A percentile compares a stretch with the other conserved stretches of the same genome.
Conservation (phyloP, 257 asterid species). For the Scutellaria galericulata region DNA sequence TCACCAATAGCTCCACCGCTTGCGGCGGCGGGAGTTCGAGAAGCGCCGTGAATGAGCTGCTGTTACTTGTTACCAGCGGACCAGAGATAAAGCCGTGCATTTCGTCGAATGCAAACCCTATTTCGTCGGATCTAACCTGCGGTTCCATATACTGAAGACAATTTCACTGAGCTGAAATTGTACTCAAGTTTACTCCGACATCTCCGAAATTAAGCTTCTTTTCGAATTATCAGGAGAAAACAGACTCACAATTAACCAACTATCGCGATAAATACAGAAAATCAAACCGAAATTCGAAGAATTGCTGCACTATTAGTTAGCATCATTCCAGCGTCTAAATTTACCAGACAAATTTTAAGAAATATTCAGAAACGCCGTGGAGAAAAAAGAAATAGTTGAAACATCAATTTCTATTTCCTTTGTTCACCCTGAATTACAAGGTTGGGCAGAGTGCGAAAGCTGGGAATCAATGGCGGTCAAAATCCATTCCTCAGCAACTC, state of each 20-base stretch:
- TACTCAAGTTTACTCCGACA: too few species aligned
- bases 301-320: too few species aligned
- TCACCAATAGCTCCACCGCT: constrained; percentile 75
- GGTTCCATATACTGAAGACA: neutral
- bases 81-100: constrained; percentile 44
- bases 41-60: constrained; percentile 79
- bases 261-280: too few species aligned
- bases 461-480: constrained; percentile 55
- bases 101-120: constrained; percentile 49
- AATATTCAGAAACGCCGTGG: neutral
- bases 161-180: too few species aligned
- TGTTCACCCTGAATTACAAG: constrained; percentile 1
- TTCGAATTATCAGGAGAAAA: too few species aligned
- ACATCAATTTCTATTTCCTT: neutral
- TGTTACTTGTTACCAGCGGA: constrained; percentile 41
- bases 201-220: too few species aligned
- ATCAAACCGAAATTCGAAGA: too few species aligned
- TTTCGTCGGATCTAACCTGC: constrained; percentile 65
- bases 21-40: constrained; percentile 85
- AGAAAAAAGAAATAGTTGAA: neutral
- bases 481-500: constrained; percentile 12
- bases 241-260: too few species aligned
- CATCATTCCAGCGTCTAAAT: neutral
- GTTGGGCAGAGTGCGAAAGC: constrained; percentile 38
- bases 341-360: neutral